Evolutionary conservation across 768 basidiomycete species (phyloP), one percentile per base, ranked within the genome.

Genomic region (Termitomyces sp.): DNA sequence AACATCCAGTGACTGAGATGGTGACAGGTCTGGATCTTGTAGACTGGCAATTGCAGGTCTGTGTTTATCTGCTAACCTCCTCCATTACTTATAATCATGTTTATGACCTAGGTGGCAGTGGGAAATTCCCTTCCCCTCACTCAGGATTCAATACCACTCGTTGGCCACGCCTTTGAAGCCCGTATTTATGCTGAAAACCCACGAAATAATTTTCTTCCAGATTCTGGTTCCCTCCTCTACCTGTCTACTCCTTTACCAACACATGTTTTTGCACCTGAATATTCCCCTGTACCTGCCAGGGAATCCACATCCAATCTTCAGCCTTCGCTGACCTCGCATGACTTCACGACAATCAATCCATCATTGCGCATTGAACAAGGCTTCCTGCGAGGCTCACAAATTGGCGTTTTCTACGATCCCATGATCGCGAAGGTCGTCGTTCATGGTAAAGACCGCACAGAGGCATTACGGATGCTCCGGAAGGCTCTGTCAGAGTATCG

Each of bases 181-280:
- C 86, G 95, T 20, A 95, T 98, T 61, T 97, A 98, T 68, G 95
- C 95, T 2, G 95, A 97, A 71, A 92, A 93, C 64, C 95, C 95
- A 22, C 85, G 93, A 59, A 93, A 95, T 70, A 83, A 91, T 69
- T 97, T 97, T 77, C 79, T 96, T 6, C 95, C 95, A 0, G 95
- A 97, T 67, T 95, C 91, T 20, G 95, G 95, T 3, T 77, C 79
- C 3, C 78, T 98, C 12, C 71, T 91, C 6, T 88, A 94, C 70
- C 82, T 95, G 52, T 88, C 89, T 0, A 89, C 91, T 0, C 95
- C 95, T 0, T 69, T 76, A 0, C 85, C 90, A 6, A 91, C 91
- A 0, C 83, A 86, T 55, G 70, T 74, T 41, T 91, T 91, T 64
- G 88, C 89, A 16, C 80, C 84, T 6, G 68, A 74, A 18, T 73